Evolutionary conservation across 441 rosid species (phyloP), one percentile per base, ranked within the genome.

Genomic region (Flueggea neowawraea): DNA sequence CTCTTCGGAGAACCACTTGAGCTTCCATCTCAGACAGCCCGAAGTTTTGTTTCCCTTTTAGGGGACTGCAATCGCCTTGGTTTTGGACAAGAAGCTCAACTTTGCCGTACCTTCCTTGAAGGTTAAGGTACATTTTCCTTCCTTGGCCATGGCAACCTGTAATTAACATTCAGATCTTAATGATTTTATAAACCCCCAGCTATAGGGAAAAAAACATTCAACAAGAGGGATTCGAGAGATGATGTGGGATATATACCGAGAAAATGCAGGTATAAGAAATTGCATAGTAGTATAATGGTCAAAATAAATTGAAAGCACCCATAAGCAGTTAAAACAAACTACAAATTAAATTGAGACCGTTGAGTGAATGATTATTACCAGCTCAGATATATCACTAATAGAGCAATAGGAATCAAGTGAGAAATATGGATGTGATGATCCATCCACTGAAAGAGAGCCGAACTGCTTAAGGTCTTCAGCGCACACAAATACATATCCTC

Each of bases 401-500:
- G 72, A 69, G 80, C 93, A 86, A 74, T 83, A 73, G 14, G 78
- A 79, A 79, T 86, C 84, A 10, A 85, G 81, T 12, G 76, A 80
- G 68, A 78, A 85, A 80, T 88, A 93, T 52, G 89, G 80, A 67
- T 81, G 62, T 10, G 75, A 77, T 61, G 79, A 78, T 58, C 68
- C 73, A 66, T 73, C 78, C 54, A 48, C 9, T 51, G 78, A 72
- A 63, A 73, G 72, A 63, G 82, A 77, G 69, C 82, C 69, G 66
- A 93, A 87, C 77, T 43, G 87, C 72, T 16, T 79, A 56, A 93
- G 78, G 70, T 90, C 96, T 81, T 93, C 98, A 48, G 58, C 47
- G 61, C 98, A 93, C 55, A 93, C 67, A 73, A 88, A 73, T 63
- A 90, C 70, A 60, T 82, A 78, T 53, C 73, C 83, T 72, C 80